A percentile compares a stretch with the other conserved stretches of the same genome.
These are phyloP conservation scores for Clitocybe nebularis DNA, from an alignment of 1,284 basidiomycete species.

Conservation along the genomic window DNA sequence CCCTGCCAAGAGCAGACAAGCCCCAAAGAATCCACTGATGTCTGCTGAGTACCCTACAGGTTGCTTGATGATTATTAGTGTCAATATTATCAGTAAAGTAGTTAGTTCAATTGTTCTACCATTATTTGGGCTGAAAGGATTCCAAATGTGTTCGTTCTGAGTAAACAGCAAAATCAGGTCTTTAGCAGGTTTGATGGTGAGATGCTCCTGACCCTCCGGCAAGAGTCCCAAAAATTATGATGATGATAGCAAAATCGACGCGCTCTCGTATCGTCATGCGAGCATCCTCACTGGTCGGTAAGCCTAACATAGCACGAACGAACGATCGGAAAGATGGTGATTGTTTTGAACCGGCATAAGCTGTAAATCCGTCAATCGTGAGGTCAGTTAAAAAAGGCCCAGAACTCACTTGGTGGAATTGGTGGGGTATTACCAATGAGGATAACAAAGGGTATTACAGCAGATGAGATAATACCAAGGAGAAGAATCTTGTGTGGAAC, in stretches of 20 bases:
- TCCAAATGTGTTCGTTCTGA: conserved; percentile 49
- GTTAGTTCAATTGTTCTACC: too few species aligned
- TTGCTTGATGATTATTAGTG: conserved; percentile 37
- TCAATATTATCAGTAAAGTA: too few species aligned
- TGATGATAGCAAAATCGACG: conserved; percentile 61
- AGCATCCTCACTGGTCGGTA: conserved; percentile 35
- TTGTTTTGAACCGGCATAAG: conserved; percentile 59
- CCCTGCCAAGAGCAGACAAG: conserved; percentile 62
- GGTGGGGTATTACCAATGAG: conserved; percentile 59
- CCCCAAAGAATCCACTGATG: conserved; percentile 65
- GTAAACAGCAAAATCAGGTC: background rate
- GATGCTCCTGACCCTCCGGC: conserved; percentile 50
- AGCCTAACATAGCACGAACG: conserved; percentile 52
- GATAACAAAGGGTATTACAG: conserved; percentile 48
- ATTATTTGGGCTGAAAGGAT: conserved; percentile 66
- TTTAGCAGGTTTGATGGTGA: background rate
- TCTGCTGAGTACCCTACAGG: conserved; percentile 70
- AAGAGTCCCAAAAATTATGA: conserved; percentile 57
- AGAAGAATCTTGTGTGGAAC: conserved; percentile 51
- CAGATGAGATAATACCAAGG: conserved; percentile 68
- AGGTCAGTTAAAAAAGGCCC: background rate
- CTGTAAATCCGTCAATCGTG: conserved; percentile 31
- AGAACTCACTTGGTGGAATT: conserved; percentile 64
- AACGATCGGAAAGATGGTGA: conserved; percentile 53
- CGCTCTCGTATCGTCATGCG: conserved; percentile 63